phyloP scores from a whole-genome alignment of 2,329 filamentous ascomycete genomes.

The Cryphonectria parasitica region DNA sequence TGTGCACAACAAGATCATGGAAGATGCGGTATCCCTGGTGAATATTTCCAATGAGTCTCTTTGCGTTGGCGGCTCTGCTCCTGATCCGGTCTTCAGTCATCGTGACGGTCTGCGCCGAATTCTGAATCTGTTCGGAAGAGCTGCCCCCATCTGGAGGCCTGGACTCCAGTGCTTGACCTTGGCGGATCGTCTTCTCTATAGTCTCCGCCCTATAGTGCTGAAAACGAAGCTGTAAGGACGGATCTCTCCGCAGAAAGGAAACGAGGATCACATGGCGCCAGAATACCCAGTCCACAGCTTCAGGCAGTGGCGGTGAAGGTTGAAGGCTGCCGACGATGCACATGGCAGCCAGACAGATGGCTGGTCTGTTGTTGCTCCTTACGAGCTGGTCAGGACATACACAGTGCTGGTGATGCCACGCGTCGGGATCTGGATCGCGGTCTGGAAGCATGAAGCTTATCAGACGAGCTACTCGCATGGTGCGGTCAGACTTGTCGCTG shows the following conservation, averaged over 20 bases:
- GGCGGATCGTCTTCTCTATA: conserved; percentile 16
- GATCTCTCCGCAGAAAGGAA: conserved; percentile 7
- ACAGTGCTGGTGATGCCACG: conserved; percentile 6
- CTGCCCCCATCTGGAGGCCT: background rate
- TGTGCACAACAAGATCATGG: conserved; percentile 16
- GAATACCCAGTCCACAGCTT: conserved; percentile 14
- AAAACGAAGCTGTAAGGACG: conserved; percentile 5
- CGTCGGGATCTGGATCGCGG: background rate
- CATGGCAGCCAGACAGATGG: conserved; percentile 18
- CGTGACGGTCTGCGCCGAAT: conserved; percentile 11
- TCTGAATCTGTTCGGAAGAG: conserved; percentile 13
- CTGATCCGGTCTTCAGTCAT: background rate
- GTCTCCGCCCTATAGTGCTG: conserved; percentile 3
- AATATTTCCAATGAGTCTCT: conserved; percentile 3
- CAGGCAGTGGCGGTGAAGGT: background rate
- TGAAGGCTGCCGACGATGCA: conserved; percentile 12
- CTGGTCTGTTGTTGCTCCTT: conserved; percentile 6
- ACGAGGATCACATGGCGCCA: conserved; percentile 15
- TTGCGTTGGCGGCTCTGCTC: conserved; percentile 13
- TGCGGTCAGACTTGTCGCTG: background rate
- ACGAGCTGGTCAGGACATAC: conserved; percentile 12
- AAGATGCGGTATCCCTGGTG: conserved; percentile 19
- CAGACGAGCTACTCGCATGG: background rate
- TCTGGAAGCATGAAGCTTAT: background rate
- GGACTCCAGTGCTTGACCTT: conserved; percentile 1